A percentile compares a stretch with the other conserved stretches of the same genome.
Conservation (phyloP, 768 basidiomycete genomes). For the Mycena chlorophos region DNA sequence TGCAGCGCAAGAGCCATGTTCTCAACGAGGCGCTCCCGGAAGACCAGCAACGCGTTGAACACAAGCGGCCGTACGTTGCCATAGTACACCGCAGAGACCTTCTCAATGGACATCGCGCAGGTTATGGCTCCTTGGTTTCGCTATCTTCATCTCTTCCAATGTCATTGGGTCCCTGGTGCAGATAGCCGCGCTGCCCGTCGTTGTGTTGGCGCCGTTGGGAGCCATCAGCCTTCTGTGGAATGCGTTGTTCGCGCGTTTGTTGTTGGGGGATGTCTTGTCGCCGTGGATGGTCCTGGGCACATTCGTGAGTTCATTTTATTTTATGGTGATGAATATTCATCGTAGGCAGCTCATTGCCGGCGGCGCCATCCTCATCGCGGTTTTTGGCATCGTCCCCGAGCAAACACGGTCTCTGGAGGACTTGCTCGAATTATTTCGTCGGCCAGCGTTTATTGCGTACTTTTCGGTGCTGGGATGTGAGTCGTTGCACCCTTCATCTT, state of each 20-base stretch:
- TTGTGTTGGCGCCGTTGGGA: slow-evolving; percentile 90
- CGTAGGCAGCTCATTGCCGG: slow-evolving; percentile 65
- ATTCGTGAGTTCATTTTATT: slow-evolving; percentile 27
- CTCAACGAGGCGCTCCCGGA: slow-evolving; percentile 73
- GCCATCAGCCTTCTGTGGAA: slow-evolving; percentile 94
- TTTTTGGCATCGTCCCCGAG: slow-evolving; percentile 92
- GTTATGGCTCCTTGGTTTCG: slow-evolving; percentile 85
- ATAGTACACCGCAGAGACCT: slow-evolving; percentile 3
- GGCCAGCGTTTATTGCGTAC: slow-evolving; percentile 79
- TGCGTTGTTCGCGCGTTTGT: slow-evolving; percentile 82
- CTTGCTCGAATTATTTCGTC: slow-evolving; percentile 70
- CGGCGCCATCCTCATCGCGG: slow-evolving; percentile 85
- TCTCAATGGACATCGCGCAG: slow-evolving; percentile 36
- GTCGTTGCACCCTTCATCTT: not conserved
- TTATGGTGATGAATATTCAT: not conserved
- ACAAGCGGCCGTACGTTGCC: slow-evolving; percentile 70
- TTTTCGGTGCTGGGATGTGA: slow-evolving; percentile 64
- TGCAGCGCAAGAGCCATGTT: slow-evolving; percentile 93
- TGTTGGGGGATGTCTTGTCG: slow-evolving; percentile 85
- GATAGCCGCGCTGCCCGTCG: slow-evolving; percentile 91
- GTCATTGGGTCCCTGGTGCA: slow-evolving; percentile 86
- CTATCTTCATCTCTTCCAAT: slow-evolving; percentile 86
- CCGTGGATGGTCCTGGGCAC: slow-evolving; percentile 86
- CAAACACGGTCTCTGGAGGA: slow-evolving; percentile 84
- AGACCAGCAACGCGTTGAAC: slow-evolving; percentile 63